These are phyloP conservation scores for Penicillium sp. DNA, from an alignment of 2,329 filamentous ascomycete genomes.

Conservation along the genomic window DNA sequence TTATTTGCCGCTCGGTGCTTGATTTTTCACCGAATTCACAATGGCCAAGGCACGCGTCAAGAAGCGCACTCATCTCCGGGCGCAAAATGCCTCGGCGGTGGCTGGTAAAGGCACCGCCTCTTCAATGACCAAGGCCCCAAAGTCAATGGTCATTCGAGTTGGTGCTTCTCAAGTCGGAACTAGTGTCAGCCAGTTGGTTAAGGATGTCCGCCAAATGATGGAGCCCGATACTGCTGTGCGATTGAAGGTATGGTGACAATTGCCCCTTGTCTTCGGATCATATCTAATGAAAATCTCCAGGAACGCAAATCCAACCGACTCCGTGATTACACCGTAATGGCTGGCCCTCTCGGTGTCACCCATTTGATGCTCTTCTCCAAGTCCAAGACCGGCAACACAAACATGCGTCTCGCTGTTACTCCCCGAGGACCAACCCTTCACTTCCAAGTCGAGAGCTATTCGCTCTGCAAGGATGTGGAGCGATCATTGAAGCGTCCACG, in stretches of 20 bases:
- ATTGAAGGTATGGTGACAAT: constrained; percentile 64
- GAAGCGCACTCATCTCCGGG: constrained; percentile 83
- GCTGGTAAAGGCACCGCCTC: constrained; percentile 62
- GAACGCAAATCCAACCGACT: constrained; percentile 87
- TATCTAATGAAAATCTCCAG: constrained; percentile 37
- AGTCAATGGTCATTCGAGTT: constrained; percentile 98
- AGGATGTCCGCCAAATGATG: constrained; percentile 92
- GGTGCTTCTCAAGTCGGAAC: constrained; percentile 92
- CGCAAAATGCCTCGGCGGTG: constrained; percentile 60
- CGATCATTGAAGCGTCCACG: constrained; percentile 82
- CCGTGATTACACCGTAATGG: constrained; percentile 94
- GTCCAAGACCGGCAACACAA: constrained; percentile 88
- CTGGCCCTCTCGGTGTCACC: constrained; percentile 88
- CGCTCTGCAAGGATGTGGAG: constrained; percentile 87
- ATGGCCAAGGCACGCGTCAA: constrained; percentile 86
- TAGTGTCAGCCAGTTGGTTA: constrained; percentile 87
- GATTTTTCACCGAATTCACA: constrained; percentile 14
- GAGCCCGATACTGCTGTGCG: constrained; percentile 91
- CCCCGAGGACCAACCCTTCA: constrained; percentile 91
- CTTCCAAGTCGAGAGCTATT: constrained; percentile 94
- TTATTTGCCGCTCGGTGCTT: constrained; percentile 7
- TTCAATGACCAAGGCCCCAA: constrained; percentile 72
- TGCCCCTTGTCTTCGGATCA: neutral
- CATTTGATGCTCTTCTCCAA: constrained; percentile 93
- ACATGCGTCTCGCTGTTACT: constrained; percentile 83